Evolutionary conservation across 495 filamentous ascomycete genomes (phyloP), one percentile per base, ranked within the genome.

Genomic region (Hypoxylon crocopeplum): DNA sequence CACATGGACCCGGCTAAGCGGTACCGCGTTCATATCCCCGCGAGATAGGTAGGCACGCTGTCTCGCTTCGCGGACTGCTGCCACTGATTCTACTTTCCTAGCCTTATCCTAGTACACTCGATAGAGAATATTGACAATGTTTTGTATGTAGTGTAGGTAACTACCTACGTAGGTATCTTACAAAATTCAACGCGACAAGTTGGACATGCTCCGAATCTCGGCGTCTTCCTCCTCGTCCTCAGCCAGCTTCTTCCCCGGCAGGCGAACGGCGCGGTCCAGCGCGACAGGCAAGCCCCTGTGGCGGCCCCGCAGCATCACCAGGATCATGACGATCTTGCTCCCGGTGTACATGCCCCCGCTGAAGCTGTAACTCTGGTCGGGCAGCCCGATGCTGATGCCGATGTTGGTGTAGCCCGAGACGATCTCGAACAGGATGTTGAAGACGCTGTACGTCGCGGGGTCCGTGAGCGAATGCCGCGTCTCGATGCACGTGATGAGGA

Each of bases 401-500:
- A 95, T 92, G 64, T 87, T 90, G 19, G 88, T 90, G 67, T 95
- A 95, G 0, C 82, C 92, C 11, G 83, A 86, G 1, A 94, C 87
- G 27, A 89, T 84, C 69, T 95, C 92, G 70, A 96, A 96, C 22
- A 91, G 78, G 58, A 95, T 82, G 64, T 91, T 93, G 75, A 94
- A 94, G 8, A 90, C 85, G 50, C 84, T 87, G 75, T 84, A 93
- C 1, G 79, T 78, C 8, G 85, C 76, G 0, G 91, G 90, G 55
- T 91, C 79, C 11, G 61, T 58, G 7, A 81, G 77, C 69, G 87
- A 90, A 53, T 88, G 78, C 44, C 71, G 68, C 6, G 84, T 83
- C 64, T 95, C 91, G 49, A 88, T 86, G 53, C 87, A 86, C 40
- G 84, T 79, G 68, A 96, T 90, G 59, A 91, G 75, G 33, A 91